Evolutionary conservation across 768 basidiomycete species (phyloP), one percentile per base, ranked within the genome.

Genomic region (Rhizopogon vinicolor): DNA sequence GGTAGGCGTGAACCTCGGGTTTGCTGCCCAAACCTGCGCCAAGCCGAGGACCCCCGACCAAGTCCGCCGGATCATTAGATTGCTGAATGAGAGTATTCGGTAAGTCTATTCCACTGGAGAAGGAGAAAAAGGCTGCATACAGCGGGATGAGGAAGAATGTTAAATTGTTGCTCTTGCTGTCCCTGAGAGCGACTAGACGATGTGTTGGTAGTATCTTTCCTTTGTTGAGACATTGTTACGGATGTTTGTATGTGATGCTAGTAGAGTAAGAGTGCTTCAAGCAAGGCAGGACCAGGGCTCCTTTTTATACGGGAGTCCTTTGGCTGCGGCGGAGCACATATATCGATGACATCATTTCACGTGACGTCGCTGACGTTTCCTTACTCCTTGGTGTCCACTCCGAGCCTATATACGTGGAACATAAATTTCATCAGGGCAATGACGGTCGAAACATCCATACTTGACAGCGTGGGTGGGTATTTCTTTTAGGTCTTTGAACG

Each of bases 131-230:
- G 25, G 25, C 31, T 2, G 63, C 78, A 46, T 61, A 84, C 83
- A 60, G 84, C 84, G 48, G 84, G 85, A 63, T 86, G 83, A 19
- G 85, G 85, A 54, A 78, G 74, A 62, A 81, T 86, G 46, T 68
- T 69, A 67, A 78, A 85, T 1, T 60, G 63, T 48, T 72, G 77
- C 61, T 82, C 78, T 7, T 56, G 52, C 49, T 56, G 56, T 43
- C 46, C 46, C 7, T 48, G 46, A 33, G 19, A 31, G 46, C 18
- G 31, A 48, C 31, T 19, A 18, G 18, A 31, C 33, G 46, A 19
- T 14, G 46, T 35, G 13, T 18, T 35, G 31, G 31, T 48, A 35
- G 31, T 48, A 35, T 48, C 31, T 33, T 48, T 48, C 31, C 13
- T 35, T 48, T 48, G 31, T 48, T 48, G 46, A 19, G 46, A 48